Base-by-base conservation (phyloP, 1,284 basidiomycete genomes). In the Agaricales sp. region DNA sequence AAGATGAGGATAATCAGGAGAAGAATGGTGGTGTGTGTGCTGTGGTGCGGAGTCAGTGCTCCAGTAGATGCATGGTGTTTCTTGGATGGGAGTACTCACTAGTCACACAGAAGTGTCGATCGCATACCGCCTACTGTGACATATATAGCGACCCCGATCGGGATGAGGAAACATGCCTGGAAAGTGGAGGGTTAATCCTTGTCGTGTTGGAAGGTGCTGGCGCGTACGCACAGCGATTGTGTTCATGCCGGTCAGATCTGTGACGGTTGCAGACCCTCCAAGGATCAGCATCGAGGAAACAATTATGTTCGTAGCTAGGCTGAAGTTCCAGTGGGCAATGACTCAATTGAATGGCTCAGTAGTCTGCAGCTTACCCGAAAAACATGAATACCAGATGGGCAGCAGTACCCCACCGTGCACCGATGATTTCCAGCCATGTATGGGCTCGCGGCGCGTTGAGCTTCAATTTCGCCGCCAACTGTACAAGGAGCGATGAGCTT, bases 301-400 rank as follows among this genome's bases (percentile, higher is more conserved):
- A 54, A 90, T 80, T 44, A 89, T 68, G 60, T 89, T 89, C 46
- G 87, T 90, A 0, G 82, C 75, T 11, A 92, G 67, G 13, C 72
- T 74, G 38, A 20, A 8, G 14, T 18, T 23, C 16, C 20, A 37
- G 22, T 12, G 16, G 46, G 43, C 18, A 52, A 3, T 50, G 23
- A 22, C 21, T 37, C 16, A 21, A 16, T 35, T 8, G 4, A 50
- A 25, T 48, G 12, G 38, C 19, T 22, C 43, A 49, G 25, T 11
- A 6, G 13, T 2, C 47, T 11, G 19, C 21, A 3, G 57, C 66
- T 0, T 49, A 71, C 70, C 74, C 80, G 58, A 91, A 92, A 68
- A 82, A 84, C 62, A 89, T 77, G 68, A 92, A 92, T 2, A 85
- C 67, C 3, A 82, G 51, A 63, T 93, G 91, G 0, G 83, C 83